Evolutionary conservation across 805 yeast genomes (phyloP).

Genomic region (Hemisphaericaspora nanyangensis): DNA sequence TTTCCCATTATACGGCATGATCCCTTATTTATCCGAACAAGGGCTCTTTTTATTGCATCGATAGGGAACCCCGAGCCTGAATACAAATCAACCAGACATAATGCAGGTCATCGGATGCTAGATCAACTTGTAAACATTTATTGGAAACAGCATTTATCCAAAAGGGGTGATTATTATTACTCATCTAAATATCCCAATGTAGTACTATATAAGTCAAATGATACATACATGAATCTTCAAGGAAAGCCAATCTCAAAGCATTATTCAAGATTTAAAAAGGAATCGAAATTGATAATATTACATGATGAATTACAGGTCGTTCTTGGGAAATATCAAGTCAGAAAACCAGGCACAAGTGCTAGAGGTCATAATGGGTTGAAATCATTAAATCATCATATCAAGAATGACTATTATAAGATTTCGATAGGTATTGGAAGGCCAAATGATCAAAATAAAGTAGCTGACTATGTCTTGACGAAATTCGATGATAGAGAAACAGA

Average conservation of each 20-base stretch:
- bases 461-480: slow-evolving; percentile 59
- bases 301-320: slow-evolving; percentile 77
- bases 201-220: slow-evolving; percentile 45
- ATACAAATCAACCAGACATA: slow-evolving; percentile 66
- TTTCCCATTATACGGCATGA: slow-evolving; percentile 5
- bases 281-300: slow-evolving; percentile 46
- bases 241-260: slow-evolving; percentile 54
- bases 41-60: slow-evolving; percentile 36
- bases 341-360: slow-evolving; percentile 56
- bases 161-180: slow-evolving; percentile 6
- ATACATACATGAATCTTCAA: slow-evolving; percentile 64
- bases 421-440: slow-evolving; percentile 80
- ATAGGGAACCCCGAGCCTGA: slow-evolving; percentile 75
- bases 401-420: slow-evolving; percentile 54
- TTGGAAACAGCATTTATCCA: slow-evolving; percentile 20
- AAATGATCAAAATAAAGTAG: slow-evolving; percentile 37
- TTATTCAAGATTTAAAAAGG: slow-evolving; percentile 30
- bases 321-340: slow-evolving; percentile 61
- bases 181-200: slow-evolving; percentile 24
- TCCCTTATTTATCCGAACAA: neutral
- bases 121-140: slow-evolving; percentile 21
- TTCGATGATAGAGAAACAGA: slow-evolving; percentile 45
- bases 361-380: slow-evolving; percentile 86
- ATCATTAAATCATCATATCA: slow-evolving; percentile 45
- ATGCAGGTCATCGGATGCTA: slow-evolving; percentile 65